phyloP scores from a whole-genome alignment of 345 rosid genomes.

The Camelina laxa region DNA sequence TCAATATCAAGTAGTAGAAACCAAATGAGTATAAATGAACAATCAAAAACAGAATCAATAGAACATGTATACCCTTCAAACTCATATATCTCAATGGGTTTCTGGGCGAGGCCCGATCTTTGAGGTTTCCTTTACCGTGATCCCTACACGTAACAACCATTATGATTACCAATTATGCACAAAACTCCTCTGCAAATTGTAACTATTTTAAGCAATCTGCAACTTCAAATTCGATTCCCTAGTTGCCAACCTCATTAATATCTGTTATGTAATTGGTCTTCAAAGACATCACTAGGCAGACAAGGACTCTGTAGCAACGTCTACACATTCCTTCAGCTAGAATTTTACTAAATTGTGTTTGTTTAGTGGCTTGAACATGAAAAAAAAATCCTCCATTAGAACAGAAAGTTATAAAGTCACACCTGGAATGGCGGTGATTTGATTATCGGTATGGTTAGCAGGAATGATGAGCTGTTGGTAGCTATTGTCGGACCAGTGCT shows the following conservation, averaged over 20 bases:
- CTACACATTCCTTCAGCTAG: conserved; percentile 2
- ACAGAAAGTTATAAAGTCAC: too few species aligned
- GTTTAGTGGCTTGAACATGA: too few species aligned
- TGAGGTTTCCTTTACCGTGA: conserved; percentile 72
- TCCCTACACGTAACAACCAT: conserved; percentile 52
- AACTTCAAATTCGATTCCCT: neutral
- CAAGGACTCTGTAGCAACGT: conserved; percentile 16
- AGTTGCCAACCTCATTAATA: conserved; percentile 1
- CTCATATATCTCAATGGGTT: conserved; percentile 90
- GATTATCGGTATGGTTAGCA: too few species aligned
- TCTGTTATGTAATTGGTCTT: neutral
- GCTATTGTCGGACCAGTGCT: too few species aligned
- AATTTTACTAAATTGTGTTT: too few species aligned
- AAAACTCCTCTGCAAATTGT: neutral
- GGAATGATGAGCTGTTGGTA: too few species aligned
- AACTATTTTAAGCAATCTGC: neutral
- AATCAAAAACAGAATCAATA: neutral
- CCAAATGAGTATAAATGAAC: conserved; percentile 9
- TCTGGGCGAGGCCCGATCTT: conserved; percentile 94
- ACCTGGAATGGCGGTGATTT: too few species aligned
- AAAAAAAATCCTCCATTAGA: too few species aligned
- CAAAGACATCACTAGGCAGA: conserved; percentile 15
- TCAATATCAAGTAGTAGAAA: conserved; percentile 28
- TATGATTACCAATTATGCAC: conserved; percentile 7
- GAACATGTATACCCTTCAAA: conserved; percentile 72